A percentile compares a stretch with the other conserved stretches of the same genome.
These are phyloP conservation scores for Agrocybe pediades DNA, from an alignment of 768 basidiomycete species.

Conservation along the genomic window DNA sequence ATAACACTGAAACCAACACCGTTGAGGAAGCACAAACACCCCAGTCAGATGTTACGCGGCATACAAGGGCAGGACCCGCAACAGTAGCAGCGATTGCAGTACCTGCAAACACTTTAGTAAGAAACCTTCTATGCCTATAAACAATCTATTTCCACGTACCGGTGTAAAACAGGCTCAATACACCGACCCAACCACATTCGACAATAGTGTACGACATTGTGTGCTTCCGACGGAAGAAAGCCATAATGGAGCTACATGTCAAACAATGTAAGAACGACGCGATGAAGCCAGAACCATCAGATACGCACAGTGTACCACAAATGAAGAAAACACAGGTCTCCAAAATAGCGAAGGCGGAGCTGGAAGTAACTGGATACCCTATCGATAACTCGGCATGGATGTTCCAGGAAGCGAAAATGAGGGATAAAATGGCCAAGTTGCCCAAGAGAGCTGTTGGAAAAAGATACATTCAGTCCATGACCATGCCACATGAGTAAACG, in stretches of 20 bases:
- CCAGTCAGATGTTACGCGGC: conserved; percentile 36
- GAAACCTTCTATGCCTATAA: background rate
- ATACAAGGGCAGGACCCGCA: conserved; percentile 34
- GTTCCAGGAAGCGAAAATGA: conserved; percentile 64
- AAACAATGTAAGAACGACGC: background rate
- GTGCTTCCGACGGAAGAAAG: conserved; percentile 33
- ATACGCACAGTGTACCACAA: conserved; percentile 30
- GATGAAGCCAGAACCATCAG: background rate
- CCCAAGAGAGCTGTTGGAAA: conserved; percentile 42
- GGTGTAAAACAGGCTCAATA: conserved; percentile 50
- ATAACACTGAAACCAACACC: conserved; percentile 47
- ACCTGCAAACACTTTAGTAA: conserved; percentile 31
- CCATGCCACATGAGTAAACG: no score
- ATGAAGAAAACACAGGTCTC: conserved; percentile 29
- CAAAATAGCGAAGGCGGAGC: background rate
- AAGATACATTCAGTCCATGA: background rate
- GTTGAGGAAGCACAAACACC: conserved; percentile 48
- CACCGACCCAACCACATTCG: conserved; percentile 59
- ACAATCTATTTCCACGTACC: conserved; percentile 34
- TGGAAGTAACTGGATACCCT: conserved; percentile 37
- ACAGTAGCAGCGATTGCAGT: conserved; percentile 50
- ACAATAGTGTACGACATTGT: conserved; percentile 45
- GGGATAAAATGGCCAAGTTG: conserved; percentile 50
- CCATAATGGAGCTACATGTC: conserved; percentile 28
- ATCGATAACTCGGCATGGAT: conserved; percentile 37